These are phyloP conservation scores for Pyricularia grisea DNA, from an alignment of 2,329 filamentous ascomycete genomes.

Conservation along the genomic window DNA sequence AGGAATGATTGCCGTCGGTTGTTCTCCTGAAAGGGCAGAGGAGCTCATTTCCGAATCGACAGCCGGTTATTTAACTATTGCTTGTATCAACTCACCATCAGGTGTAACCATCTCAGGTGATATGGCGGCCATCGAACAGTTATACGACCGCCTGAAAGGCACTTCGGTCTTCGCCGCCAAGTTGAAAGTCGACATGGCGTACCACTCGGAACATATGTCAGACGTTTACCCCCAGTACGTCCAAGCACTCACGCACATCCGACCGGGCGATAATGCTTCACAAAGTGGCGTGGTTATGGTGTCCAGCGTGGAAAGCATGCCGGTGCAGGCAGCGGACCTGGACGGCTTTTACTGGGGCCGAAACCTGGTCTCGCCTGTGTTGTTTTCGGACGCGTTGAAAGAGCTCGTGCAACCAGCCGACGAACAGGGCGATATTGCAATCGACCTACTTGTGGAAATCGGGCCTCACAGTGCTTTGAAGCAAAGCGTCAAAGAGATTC, in stretches of 20 bases:
- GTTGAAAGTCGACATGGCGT: constrained; percentile 16
- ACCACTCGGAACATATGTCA: constrained; percentile 17
- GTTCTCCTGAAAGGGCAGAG: constrained; percentile 5
- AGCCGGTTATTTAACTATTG: background rate
- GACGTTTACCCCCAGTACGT: background rate
- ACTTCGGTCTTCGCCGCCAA: constrained; percentile 8
- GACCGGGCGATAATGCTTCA: background rate
- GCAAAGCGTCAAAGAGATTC: constrained; percentile 15
- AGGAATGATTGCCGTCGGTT: constrained; percentile 29
- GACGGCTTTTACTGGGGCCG: constrained; percentile 22
- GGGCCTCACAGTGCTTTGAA: constrained; percentile 17
- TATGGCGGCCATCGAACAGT: constrained; percentile 8
- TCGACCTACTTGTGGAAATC: constrained; percentile 20
- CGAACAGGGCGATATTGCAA: constrained; percentile 14
- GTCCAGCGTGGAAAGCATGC: background rate
- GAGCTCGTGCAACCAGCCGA: constrained; percentile 10
- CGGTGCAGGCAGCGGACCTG: constrained; percentile 9
- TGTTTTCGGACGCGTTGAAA: constrained; percentile 18
- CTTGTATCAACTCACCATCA: background rate
- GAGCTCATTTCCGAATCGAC: background rate
- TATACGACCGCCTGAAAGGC: constrained; percentile 9
- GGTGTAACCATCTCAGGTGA: constrained; percentile 35
- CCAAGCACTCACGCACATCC: background rate
- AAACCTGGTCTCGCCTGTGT: constrained; percentile 23
- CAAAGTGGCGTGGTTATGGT: constrained; percentile 1